These are phyloP conservation scores for Dalechampia spathulata DNA, from an alignment of 441 rosid genomes.

Conservation along the genomic window DNA sequence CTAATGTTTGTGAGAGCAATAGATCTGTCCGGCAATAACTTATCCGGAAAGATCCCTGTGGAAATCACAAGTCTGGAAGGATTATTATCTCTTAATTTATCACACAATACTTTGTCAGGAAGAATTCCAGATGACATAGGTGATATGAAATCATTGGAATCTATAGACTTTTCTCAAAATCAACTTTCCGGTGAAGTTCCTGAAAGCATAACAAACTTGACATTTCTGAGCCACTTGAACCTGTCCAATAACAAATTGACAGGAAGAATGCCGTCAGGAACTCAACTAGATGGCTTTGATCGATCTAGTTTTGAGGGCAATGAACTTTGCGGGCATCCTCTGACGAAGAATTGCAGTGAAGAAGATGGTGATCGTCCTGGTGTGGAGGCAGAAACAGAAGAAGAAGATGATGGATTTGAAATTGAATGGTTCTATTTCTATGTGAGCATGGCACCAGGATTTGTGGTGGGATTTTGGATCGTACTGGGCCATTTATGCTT, in stretches of 20 bases:
- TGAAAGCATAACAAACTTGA: conserved; percentile 1
- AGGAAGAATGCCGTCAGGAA: conserved; percentile 17
- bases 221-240: conserved; percentile 18
- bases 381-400: neutral
- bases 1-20: neutral
- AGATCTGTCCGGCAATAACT: conserved; percentile 4
- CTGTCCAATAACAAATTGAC: conserved; percentile 17
- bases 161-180: conserved; percentile 18
- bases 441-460: conserved; percentile 10
- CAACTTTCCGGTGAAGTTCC: conserved; percentile 21
- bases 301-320: conserved; percentile 1
- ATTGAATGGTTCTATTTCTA: neutral
- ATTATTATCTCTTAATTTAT: conserved; percentile 13
- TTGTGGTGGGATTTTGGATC: conserved; percentile 18
- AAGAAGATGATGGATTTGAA: neutral
- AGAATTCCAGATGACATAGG: neutral
- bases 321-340: conserved; percentile 21
- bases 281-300: conserved; percentile 16
- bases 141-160: conserved; percentile 15
- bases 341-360: conserved; percentile 4
- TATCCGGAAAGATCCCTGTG: conserved; percentile 10
- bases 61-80: neutral
- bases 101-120: neutral
- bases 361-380: neutral
- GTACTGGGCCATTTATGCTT: neutral